These are phyloP conservation scores for Talaromyces sp. DNA, from an alignment of 2,329 filamentous ascomycete genomes.

Conservation along the genomic window DNA sequence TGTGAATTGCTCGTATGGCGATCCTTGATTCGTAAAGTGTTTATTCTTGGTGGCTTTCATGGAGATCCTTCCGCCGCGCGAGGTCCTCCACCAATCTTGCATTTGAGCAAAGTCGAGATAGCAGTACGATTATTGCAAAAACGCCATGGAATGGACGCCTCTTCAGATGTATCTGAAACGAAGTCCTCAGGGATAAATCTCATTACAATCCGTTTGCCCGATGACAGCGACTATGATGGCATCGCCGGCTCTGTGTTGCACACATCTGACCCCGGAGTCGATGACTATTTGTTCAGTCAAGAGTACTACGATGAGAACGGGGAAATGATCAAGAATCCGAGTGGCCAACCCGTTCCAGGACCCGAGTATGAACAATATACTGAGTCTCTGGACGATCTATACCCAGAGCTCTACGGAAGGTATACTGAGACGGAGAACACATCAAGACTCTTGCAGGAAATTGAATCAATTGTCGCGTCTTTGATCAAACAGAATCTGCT, in stretches of 20 bases:
- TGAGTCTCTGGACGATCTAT: slow-evolving; percentile 43
- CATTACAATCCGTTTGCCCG: slow-evolving; percentile 30
- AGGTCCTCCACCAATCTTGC: slow-evolving; percentile 67
- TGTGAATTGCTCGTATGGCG: slow-evolving; percentile 83
- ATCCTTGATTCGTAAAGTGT: slow-evolving; percentile 72
- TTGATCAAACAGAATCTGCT: slow-evolving; percentile 78
- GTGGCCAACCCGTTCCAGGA: slow-evolving; percentile 28
- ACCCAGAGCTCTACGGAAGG: slow-evolving; percentile 54
- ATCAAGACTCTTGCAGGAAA: slow-evolving; percentile 54
- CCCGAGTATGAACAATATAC: slow-evolving; percentile 31
- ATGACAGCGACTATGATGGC: slow-evolving; percentile 34
- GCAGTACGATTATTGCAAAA: slow-evolving; percentile 63
- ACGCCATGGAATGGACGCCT: slow-evolving; percentile 23
- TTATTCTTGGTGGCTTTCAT: slow-evolving; percentile 72
- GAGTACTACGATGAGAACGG: slow-evolving; percentile 36
- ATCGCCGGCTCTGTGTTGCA: slow-evolving; percentile 20
- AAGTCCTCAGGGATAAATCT: slow-evolving; percentile 6
- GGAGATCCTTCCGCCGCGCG: slow-evolving; percentile 49
- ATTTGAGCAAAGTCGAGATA: slow-evolving; percentile 64
- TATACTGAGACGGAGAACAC: slow-evolving; percentile 20
- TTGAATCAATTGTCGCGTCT: slow-evolving; percentile 74
- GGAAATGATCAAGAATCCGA: slow-evolving; percentile 25
- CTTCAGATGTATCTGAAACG: slow-evolving; percentile 11
- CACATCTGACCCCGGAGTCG: slow-evolving; percentile 25
- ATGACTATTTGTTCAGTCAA: slow-evolving; percentile 36